Base-by-base conservation (phyloP, 108 stramenopile genomes). In the Chaetoceros muelleri region DNA sequence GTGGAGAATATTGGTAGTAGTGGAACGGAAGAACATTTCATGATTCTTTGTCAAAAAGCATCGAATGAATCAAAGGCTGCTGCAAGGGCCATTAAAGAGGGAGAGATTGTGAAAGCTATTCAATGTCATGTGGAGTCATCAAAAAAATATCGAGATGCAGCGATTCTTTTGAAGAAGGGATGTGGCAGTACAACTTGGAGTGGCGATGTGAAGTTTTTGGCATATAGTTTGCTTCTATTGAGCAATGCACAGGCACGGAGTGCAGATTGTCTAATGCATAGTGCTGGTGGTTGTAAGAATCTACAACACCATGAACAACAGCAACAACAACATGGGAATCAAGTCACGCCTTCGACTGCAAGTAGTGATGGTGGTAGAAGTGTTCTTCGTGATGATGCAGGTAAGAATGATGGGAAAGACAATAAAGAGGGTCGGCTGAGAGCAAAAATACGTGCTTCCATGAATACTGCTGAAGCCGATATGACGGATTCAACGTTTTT, bases 401-500 rank as follows among this genome's bases (percentile, higher is more conserved):
- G 26, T 26, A 19, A 45, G 20, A 7, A 30, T 1, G 24, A 48
- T 44, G 2, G 61, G 62, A 34, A 25, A 50, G 1, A 27, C 60
- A 0, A 55, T 62, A 17, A 60, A 22, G 68, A 83, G 46, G 84
- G 82, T 25, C 75, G 89, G 44, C 51, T 91, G 18, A 70, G 89
- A 29, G 78, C 79, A 34, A 74, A 77, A 55, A 83, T 91, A 1
- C 81, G 89, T 23, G 82, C 81, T 28, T 69, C 79, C 50, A 48
- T 65, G 44, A 46, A 74, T 60, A 65, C 76, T 53, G 62, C 65
- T 28, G 84, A 90, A 64, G 84, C 61, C 27, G 89, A 91, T 64
- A 75, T 91, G 23, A 84, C 83, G 27, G 84, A 87, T 27, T 91
- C 89, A 10, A 77, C 69, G 25, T 91, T 91, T 57, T 60, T 91